Base-by-base conservation (phyloP, 768 basidiomycete species). In the Tulasnella sp. region DNA sequence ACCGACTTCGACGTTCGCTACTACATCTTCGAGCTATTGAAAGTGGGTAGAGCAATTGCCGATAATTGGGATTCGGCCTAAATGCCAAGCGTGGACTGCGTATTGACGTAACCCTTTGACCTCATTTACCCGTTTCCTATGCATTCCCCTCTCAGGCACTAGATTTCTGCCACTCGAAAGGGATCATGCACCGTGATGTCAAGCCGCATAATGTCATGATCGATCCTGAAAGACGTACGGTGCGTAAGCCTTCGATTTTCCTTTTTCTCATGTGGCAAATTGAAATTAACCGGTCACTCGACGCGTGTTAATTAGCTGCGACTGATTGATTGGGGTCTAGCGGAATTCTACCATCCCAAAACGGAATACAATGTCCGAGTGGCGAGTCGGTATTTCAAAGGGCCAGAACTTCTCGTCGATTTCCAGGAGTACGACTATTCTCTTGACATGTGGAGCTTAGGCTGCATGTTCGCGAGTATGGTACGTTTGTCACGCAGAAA, bases 191-290 rank as follows among this genome's bases (percentile, higher is more conserved):
- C 82, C 86, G 91, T 32, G 89, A 90, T 79, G 89, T 90, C 78
- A 90, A 90, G 82, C 89, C 90, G 0, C 89, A 89, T 80, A 92
- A 92, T 81, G 89, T 92, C 74, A 91, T 92, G 91, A 90, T 92
- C 76, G 90, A 92, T 84, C 88, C 89, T 82, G 86, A 88, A 78
- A 87, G 87, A 79, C 86, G 89, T 70, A 86, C 88, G 87, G 88
- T 91, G 79, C 81, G 87, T 80, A 48, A 11, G 9, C 29, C 42
- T 57, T 26, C 32, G 37, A 35, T 70, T 42, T 32, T 13, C 23
- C 44, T 15, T 15, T 44, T 71, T 70, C 26, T 23, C 39, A 55
- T 0, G 23, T 29, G 26, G 73, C 44, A 42, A 55, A 42, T 61
- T 20, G 55, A 75, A 57, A 37, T 70, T 44, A 26, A 61, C 40